Evolutionary conservation across 164 flowering plant species (phyloP).

Genomic region (Protea cynaroides): DNA sequence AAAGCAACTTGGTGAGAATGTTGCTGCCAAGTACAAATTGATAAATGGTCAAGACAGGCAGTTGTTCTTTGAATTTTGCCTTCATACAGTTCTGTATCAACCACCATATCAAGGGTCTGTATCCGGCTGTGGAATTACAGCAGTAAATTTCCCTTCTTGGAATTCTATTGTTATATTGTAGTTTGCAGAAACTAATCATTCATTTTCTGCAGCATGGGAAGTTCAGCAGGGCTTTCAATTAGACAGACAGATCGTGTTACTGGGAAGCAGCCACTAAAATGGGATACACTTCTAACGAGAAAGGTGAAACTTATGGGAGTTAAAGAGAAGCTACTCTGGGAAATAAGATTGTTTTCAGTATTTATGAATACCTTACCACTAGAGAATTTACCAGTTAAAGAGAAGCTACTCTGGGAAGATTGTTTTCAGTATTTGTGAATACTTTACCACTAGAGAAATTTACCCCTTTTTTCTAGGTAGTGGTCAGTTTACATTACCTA

Average conservation of each 20-base stretch:
- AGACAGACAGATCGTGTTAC: conserved; percentile 62
- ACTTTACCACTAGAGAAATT: too few species aligned
- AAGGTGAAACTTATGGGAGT: conserved; percentile 43
- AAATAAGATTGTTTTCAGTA: not conserved
- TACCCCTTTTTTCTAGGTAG: too few species aligned
- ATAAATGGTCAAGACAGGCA: conserved; percentile 37
- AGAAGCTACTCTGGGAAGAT: not conserved
- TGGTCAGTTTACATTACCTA: conserved; percentile 4
- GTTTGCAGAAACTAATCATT: conserved; percentile 8
- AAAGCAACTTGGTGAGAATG: conserved; percentile 41
- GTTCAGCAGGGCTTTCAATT: conserved; percentile 79
- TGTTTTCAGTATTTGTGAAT: not conserved
- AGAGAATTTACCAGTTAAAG: not conserved
- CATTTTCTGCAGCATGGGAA: conserved; percentile 41
- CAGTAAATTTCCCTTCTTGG: not conserved
- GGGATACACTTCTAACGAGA: conserved; percentile 47
- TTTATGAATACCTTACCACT: too few species aligned
- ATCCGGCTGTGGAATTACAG: conserved; percentile 6
- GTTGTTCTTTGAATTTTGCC: conserved; percentile 76
- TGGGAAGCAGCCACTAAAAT: conserved; percentile 56
- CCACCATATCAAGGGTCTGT: conserved; percentile 66
- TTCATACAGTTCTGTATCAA: conserved; percentile 71
- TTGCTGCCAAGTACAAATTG: conserved; percentile 52
- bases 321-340: not conserved
- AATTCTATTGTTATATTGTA: not conserved